Percentiles rank a stretch among this genome's conserved stretches.
Evolutionary conservation across 2,329 filamentous ascomycete genomes (phyloP).

Genomic region (Arthrobotrys entomopaga): DNA sequence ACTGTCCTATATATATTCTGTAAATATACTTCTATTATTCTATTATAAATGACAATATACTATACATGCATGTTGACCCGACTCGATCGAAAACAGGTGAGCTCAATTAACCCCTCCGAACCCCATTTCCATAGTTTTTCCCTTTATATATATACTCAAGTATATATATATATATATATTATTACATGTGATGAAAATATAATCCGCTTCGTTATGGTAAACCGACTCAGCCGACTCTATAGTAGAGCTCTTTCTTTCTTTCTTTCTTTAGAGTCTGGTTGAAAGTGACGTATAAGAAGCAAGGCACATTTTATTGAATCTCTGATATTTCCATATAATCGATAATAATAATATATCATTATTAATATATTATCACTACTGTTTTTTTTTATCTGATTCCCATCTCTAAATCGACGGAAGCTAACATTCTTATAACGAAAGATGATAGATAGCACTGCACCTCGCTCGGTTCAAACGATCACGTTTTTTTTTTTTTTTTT

Average conservation of each 20-base stretch:
- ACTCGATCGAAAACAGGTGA: neutral
- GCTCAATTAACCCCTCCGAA: neutral
- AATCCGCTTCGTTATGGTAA: constrained; percentile 51
- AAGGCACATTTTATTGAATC: constrained; percentile 1
- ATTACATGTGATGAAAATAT: constrained; percentile 34
- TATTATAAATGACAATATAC: neutral
- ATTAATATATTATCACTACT: constrained; percentile 1
- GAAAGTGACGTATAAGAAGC: constrained; percentile 38
- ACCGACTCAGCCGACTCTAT: constrained; percentile 45
- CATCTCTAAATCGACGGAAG: no score
- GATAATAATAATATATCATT: no score
- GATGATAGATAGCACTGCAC: no score
- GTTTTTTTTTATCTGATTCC: no score
- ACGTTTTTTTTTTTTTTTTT: no score
- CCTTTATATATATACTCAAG: neutral
- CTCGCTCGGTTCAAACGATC: no score
- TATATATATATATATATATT: no score
- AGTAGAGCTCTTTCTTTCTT: neutral
- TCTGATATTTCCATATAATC: constrained; percentile 27
- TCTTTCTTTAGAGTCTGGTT: constrained; percentile 16
- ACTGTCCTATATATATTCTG: no score
- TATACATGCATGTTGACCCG: neutral
- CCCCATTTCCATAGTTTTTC: neutral
- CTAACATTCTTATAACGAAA: no score
- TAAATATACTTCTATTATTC: no score